These are phyloP conservation scores for Leishmania gerbilli DNA, from an alignment of 208 protist species.

Conservation along the genomic window DNA sequence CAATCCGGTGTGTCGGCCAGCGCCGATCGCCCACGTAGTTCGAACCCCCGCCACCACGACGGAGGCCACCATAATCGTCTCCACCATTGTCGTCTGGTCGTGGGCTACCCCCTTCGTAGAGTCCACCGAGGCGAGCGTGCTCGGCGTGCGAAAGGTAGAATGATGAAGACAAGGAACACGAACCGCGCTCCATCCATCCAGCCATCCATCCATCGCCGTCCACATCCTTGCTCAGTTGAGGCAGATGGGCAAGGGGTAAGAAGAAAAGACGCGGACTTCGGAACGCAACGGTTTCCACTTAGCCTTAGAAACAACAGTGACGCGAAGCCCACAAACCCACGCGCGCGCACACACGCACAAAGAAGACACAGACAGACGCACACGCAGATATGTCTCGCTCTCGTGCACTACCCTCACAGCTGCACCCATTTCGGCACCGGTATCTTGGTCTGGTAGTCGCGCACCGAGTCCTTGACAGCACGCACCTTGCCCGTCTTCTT, in stretches of 20 bases:
- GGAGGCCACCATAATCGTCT: neutral
- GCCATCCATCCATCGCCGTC: neutral
- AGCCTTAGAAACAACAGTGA: neutral
- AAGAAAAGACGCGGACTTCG: neutral
- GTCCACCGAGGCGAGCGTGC: neutral
- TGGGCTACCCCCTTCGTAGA: neutral
- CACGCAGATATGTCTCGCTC: neutral
- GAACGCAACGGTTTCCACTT: neutral
- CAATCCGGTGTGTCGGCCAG: neutral
- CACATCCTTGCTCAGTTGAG: neutral
- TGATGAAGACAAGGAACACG: neutral
- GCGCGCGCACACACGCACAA: neutral
- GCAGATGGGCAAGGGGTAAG: neutral
- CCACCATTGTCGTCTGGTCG: neutral
- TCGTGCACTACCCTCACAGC: constrained; percentile 35
- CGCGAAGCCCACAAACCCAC: neutral
- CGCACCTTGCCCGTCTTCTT: constrained; percentile 93
- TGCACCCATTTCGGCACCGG: constrained; percentile 86
- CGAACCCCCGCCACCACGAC: neutral
- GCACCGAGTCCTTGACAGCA: constrained; percentile 90
- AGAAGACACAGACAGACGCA: neutral
- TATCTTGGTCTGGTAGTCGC: constrained; percentile 89
- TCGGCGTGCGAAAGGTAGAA: neutral
- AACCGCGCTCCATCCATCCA: neutral
- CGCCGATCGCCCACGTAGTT: neutral